Evolutionary conservation across 306 rosid genomes (phyloP).

Genomic region (Pyrus bretschneideri): DNA sequence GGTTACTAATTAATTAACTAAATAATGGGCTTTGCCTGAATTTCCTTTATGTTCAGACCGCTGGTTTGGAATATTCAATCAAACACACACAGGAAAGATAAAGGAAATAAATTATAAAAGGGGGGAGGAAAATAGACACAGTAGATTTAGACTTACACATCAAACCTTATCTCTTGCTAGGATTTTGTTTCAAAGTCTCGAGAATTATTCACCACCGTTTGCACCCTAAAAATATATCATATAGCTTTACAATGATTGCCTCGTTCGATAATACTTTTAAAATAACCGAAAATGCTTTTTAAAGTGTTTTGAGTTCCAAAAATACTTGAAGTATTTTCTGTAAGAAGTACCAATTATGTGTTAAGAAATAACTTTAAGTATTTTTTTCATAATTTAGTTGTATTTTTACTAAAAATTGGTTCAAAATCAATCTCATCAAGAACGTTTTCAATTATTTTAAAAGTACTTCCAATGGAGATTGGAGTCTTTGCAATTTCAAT

Average conservation of each 20-base stretch:
- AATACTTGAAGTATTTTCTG: too few species aligned
- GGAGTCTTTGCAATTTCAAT: too few species aligned
- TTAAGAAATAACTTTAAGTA: too few species aligned
- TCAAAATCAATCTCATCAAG: too few species aligned
- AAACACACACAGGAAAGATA: neutral
- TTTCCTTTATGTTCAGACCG: neutral
- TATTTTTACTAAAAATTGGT: too few species aligned
- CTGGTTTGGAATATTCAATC: neutral
- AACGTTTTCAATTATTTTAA: too few species aligned
- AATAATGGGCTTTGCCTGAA: neutral
- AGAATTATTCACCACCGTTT: constrained; percentile 17
- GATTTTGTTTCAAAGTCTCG: constrained; percentile 15
- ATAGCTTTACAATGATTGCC: too few species aligned
- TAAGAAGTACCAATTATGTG: too few species aligned
- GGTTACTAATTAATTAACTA: neutral
- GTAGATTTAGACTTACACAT: constrained; percentile 16
- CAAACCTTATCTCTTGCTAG: constrained; percentile 12
- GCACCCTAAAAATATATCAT: neutral
- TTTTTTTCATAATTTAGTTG: too few species aligned
- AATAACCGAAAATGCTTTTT: rapidly evolving
- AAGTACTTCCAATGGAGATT: rapidly evolving
- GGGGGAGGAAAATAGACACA: neutral
- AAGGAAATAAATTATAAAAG: neutral
- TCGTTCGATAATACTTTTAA: too few species aligned
- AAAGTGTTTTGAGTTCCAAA: too few species aligned